Percentiles rank a stretch among this genome's conserved stretches.
These are phyloP conservation scores for Rasamsonia emersonii DNA, from an alignment of 2,329 filamentous ascomycete genomes.

Conservation along the genomic window DNA sequence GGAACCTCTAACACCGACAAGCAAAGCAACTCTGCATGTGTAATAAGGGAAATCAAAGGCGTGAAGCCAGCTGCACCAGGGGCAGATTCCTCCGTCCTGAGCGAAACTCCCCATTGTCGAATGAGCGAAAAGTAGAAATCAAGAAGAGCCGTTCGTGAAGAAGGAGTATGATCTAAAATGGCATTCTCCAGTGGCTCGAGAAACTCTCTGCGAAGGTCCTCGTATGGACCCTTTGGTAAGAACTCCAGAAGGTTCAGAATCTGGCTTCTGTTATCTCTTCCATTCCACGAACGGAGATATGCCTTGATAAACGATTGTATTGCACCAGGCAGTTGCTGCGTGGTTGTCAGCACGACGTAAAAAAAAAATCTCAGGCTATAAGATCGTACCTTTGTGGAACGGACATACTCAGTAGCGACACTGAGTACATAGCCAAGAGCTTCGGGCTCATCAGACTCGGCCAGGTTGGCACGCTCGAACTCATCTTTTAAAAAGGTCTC, in stretches of 20 bases:
- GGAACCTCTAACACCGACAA: constrained; percentile 52
- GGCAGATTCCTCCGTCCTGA: constrained; percentile 20
- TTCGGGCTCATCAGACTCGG: constrained; percentile 36
- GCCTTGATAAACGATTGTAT: constrained; percentile 32
- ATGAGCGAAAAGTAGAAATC: constrained; percentile 60
- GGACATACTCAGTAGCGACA: constrained; percentile 25
- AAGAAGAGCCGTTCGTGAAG: constrained; percentile 54
- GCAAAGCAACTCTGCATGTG: constrained; percentile 45
- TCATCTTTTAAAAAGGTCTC: constrained; percentile 30
- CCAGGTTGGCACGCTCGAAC: constrained; percentile 29
- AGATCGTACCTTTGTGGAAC: constrained; percentile 28
- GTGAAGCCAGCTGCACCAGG: constrained; percentile 17
- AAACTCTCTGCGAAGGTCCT: constrained; percentile 28
- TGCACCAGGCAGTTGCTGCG: constrained; percentile 24
- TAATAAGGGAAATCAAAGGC: constrained; percentile 38
- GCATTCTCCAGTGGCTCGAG: constrained; percentile 33
- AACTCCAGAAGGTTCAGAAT: constrained; percentile 28
- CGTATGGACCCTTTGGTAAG: constrained; percentile 20
- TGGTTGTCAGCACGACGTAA: constrained; percentile 3
- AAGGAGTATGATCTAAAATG: constrained; percentile 26
- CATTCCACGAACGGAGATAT: constrained; percentile 57
- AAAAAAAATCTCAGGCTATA: not conserved
- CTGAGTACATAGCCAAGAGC: constrained; percentile 27
- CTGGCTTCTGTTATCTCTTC: constrained; percentile 43
- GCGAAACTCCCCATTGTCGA: constrained; percentile 41